Base-by-base conservation (phyloP, 2,329 filamentous ascomycete genomes). In the Ascocoryne sarcoides region DNA sequence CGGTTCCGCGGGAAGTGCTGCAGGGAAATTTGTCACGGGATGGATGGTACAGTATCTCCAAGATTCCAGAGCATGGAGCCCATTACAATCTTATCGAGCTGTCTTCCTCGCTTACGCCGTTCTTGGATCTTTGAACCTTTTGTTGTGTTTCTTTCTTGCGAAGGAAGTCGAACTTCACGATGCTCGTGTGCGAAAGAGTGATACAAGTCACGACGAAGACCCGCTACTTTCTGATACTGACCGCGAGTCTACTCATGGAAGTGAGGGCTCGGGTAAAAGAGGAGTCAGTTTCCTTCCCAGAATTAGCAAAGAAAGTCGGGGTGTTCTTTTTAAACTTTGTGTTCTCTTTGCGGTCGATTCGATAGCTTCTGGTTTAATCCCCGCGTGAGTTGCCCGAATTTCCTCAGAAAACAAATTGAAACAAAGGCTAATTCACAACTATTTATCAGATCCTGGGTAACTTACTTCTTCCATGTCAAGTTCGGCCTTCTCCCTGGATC, bases 361-460 rank as follows among this genome's bases (percentile, higher is more conserved):
- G 0, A 71, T 87, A 39, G 82, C 80, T 2, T 81, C 77, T 2
- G 83, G 84, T 1, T 70, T 89, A 57, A 79, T 78, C 2, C 75
- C 77, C n/a, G 54, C 76, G 67, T 78, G 63, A 59, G 71, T 64
- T n/a, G 12, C 10, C 10, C n/a, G n/a, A n/a, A n/a, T n/a, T n/a
- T n/a, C n/a, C n/a, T n/a, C n/a, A n/a, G n/a, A n/a, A n/a, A n/a
- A n/a, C n/a, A n/a, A n/a, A n/a, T n/a, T n/a, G n/a, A n/a, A n/a
- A n/a, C n/a, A n/a, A n/a, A n/a, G n/a, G n/a, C n/a, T n/a, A n/a
- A n/a, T n/a, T n/a, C n/a, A n/a, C n/a, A n/a, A n/a, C n/a, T n/a
- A n/a, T n/a, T 2, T 55, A 63, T 32, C 66, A 63, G 77, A 60
- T 63, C 76, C 51, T 63, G 78, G 80, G 59, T 75, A 3, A 73